Conservation (phyloP, 225 moss, liverwort and hornwort genomes). For the Lunularia cruciata region DNA sequence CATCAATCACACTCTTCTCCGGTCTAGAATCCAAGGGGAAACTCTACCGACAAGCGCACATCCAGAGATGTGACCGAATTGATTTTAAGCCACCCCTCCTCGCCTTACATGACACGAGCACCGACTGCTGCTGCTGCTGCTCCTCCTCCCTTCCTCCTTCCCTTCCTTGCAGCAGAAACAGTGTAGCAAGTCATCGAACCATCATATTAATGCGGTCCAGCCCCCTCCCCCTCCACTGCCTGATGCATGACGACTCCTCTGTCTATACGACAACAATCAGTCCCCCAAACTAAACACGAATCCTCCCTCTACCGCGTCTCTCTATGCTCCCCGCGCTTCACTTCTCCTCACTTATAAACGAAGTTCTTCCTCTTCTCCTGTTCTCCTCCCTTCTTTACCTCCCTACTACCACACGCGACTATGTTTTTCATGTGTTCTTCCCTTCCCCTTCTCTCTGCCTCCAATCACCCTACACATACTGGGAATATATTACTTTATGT, state of each 20-base stretch:
- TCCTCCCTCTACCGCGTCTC: conserved; percentile 5
- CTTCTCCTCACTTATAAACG: neutral
- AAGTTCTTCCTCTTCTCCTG: neutral
- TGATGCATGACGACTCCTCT: neutral
- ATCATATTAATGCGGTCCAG: neutral
- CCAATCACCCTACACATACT: neutral
- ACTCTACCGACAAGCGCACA: neutral
- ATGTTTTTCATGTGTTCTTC: too few species aligned
- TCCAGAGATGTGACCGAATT: conserved; percentile 8
- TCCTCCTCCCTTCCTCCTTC: neutral
- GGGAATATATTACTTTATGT: too few species aligned
- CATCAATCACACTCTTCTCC: neutral
- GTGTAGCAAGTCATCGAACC: neutral
- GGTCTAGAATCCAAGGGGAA: conserved; percentile 1
- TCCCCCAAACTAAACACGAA: conserved; percentile 2
- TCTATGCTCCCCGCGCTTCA: neutral
- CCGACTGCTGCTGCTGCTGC: neutral
- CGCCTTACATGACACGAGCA: neutral
- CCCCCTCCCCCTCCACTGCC: neutral
- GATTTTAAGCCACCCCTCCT: neutral
- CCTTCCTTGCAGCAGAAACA: neutral
- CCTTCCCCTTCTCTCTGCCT: neutral
- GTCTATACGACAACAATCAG: too few species aligned
- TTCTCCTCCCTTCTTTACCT: neutral
- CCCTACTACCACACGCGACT: neutral